Conservation (phyloP, 352 stramenopile species). For the Globisporangium irregulare region DNA sequence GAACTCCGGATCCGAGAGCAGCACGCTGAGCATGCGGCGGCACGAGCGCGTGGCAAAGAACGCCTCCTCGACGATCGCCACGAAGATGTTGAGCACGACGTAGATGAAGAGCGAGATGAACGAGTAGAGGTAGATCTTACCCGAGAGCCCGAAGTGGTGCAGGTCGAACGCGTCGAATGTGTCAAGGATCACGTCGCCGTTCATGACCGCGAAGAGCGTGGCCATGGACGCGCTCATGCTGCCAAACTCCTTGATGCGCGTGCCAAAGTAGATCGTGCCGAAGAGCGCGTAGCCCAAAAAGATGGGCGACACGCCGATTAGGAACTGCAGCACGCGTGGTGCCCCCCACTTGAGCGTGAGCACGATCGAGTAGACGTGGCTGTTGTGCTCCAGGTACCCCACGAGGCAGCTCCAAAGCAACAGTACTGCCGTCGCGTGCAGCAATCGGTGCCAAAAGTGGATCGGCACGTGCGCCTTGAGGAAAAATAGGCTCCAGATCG, state of each 20-base stretch:
- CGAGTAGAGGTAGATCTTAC: constrained; percentile 83
- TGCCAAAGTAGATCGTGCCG: constrained; percentile 87
- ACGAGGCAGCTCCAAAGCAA: constrained; percentile 84
- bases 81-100: constrained; percentile 91
- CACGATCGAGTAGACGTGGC: constrained; percentile 88
- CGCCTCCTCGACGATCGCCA: constrained; percentile 89
- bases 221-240: constrained; percentile 63
- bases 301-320: constrained; percentile 85
- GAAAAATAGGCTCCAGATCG: constrained; percentile 67
- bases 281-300: constrained; percentile 89
- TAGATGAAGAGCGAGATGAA: constrained; percentile 94
- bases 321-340: constrained; percentile 83
- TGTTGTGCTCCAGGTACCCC: constrained; percentile 87
- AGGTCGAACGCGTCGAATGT: constrained; percentile 84
- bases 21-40: constrained; percentile 52
- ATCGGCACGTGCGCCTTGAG: constrained; percentile 75
- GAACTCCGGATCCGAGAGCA: constrained; percentile 51
- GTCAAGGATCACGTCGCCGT: constrained; percentile 90
- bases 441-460: constrained; percentile 64
- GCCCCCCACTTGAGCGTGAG: constrained; percentile 81
- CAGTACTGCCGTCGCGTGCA: constrained; percentile 66
- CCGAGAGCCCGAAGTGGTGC: constrained; percentile 59
- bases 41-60: constrained; percentile 87
- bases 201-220: constrained; percentile 88
- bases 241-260: constrained; percentile 74